These are phyloP conservation scores for Dryas octopetala DNA, from an alignment of 306 rosid genomes.

Conservation along the genomic window DNA sequence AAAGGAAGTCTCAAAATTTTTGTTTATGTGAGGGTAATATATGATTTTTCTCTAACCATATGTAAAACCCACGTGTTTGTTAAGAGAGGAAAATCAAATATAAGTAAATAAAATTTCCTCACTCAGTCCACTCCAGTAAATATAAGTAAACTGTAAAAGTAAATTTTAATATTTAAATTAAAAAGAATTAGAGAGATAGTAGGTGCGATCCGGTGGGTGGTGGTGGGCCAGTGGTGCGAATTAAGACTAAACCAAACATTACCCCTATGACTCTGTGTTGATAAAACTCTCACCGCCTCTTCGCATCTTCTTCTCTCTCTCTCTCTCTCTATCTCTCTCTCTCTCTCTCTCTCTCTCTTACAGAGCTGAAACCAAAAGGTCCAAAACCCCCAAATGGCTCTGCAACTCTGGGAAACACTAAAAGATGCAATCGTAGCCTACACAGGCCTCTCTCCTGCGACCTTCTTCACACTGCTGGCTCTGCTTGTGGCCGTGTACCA, in stretches of 20 bases:
- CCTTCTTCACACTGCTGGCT: conserved; percentile 76
- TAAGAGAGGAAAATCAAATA: too few relatives aligned
- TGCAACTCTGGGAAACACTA: conserved; percentile 80
- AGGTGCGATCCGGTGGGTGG: background rate
- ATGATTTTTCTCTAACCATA: too few relatives aligned
- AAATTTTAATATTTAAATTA: too few relatives aligned
- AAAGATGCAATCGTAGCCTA: conserved; percentile 74
- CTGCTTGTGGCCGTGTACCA: conserved; percentile 57
- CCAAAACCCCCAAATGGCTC: conserved; percentile 43
- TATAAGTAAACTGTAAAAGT: too few relatives aligned
- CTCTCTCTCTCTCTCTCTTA: too few relatives aligned
- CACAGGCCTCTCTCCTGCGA: conserved; percentile 85
- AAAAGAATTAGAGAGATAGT: background rate
- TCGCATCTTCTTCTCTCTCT: background rate
- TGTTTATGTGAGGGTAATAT: too few relatives aligned
- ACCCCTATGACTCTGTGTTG: background rate
- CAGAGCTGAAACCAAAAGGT: background rate
- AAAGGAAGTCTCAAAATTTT: too few relatives aligned
- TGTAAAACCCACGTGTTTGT: too few relatives aligned
- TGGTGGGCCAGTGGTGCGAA: background rate
- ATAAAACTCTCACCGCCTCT: background rate
- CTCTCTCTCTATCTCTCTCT: background rate
- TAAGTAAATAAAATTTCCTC: too few relatives aligned
- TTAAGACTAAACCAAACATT: background rate
- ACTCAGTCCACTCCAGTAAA: too few relatives aligned